Percentiles rank a stretch among this genome's conserved stretches.
Evolutionary conservation across 129 eudicot species (phyloP).

Genomic region (Ambrosia trifida): DNA sequence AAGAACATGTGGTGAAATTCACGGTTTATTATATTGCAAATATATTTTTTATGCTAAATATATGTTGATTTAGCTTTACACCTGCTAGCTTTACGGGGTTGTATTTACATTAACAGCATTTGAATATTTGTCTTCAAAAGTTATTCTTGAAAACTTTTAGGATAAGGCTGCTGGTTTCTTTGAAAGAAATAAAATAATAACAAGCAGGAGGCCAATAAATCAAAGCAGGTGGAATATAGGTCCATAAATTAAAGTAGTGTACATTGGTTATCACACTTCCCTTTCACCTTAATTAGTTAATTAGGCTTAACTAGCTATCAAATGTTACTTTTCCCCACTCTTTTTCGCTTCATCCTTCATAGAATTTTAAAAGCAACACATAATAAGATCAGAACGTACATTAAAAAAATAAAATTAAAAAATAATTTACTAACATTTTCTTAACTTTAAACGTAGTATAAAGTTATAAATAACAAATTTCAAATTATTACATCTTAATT

Average conservation of each 20-base stretch:
- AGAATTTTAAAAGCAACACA: background rate
- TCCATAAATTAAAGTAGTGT: background rate
- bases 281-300: constrained; percentile 17
- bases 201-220: background rate
- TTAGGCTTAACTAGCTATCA: background rate
- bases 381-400: background rate
- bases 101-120: background rate
- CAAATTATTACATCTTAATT: too few species aligned
- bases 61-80: background rate
- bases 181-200: constrained; percentile 5
- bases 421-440: too few species aligned
- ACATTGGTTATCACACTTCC: background rate
- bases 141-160: constrained; percentile 13
- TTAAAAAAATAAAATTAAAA: too few species aligned
- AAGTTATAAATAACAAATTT: too few species aligned
- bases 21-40: constrained; percentile 9
- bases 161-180: constrained; percentile 16
- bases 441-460: too few species aligned
- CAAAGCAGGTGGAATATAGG: constrained; percentile 6
- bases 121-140: constrained; percentile 13
- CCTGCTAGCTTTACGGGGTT: constrained; percentile 7
- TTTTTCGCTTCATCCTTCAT: background rate
- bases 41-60: background rate
- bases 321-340: background rate
- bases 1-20: constrained; percentile 19